Base-by-base conservation (phyloP, 2,329 filamentous ascomycete species). In the Grosmannia huntii region DNA sequence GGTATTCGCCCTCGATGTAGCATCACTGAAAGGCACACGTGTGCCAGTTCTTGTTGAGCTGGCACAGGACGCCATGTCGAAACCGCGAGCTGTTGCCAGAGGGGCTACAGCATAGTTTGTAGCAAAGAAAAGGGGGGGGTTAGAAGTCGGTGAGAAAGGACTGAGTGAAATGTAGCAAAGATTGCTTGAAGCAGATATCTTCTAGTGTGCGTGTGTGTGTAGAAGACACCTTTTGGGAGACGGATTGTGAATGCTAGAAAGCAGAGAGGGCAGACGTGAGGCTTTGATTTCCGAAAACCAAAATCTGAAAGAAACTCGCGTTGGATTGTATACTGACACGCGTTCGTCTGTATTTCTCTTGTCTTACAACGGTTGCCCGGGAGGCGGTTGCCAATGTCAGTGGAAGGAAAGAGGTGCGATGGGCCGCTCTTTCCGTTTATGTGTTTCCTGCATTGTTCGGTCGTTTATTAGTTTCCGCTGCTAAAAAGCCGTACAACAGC, bases 11-110 rank as follows among this genome's bases (percentile, higher is more conserved):
- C 68, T 63, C 27, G 66, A 64, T 1, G 67, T 66, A 57, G 65
- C 66, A 55, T 69, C 68, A 25, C 64, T 60, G 41, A 69, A 61
- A 11, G 68, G 68, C 56, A 68, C 64, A n/a, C 68, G 66, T 38
- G 57, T 25, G 46, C 57, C 59, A 10, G 62, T 51, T 7, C 60
- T 52, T n/a, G 60, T 59, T 27, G 62, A 53, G 49, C 59, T 60
- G 53, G 27, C 58, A 44, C 57, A 64, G 44, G 62, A 59, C 36
- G 67, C 65, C 67, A 68, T 68, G 60, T 33, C 48, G 49, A 52
- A 44, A 27, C 55, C 51, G 48, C 33, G 49, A 46, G 51, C 38
- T n/a, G 33, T 14, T 4, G 48, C 44, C 23, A 10, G 31, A 44
- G 19, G 19, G 41, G 19, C 19, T 59, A 57, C 53, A 16, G 55